Evolutionary conservation across 352 stramenopile species (phyloP).

Genomic region (Pythium sp.): DNA sequence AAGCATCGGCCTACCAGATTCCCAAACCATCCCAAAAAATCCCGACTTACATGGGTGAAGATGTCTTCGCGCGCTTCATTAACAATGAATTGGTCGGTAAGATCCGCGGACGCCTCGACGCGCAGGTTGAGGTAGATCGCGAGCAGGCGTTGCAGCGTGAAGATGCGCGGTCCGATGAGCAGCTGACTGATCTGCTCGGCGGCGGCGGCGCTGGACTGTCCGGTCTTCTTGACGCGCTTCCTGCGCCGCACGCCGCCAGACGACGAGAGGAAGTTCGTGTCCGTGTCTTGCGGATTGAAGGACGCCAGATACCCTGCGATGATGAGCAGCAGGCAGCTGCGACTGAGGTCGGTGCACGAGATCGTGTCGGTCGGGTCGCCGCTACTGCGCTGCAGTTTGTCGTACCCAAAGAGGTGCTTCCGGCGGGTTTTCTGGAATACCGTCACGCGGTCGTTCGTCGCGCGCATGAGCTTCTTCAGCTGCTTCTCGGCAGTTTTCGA

Average conservation of each 20-base stretch:
- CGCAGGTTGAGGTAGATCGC: constrained; percentile 79
- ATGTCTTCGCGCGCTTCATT: constrained; percentile 65
- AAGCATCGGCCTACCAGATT: background rate
- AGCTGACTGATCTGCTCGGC: constrained; percentile 53
- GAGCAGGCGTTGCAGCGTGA: constrained; percentile 64
- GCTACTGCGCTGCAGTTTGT: constrained; percentile 34
- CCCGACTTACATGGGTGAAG: constrained; percentile 61
- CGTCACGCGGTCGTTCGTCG: constrained; percentile 33
- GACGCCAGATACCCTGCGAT: constrained; percentile 72
- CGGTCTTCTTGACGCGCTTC: constrained; percentile 38
- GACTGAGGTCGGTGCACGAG: constrained; percentile 57
- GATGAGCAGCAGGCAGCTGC: constrained; percentile 67
- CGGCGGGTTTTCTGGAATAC: constrained; percentile 49
- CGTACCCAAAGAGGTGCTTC: constrained; percentile 62
- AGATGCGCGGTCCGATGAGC: constrained; percentile 71
- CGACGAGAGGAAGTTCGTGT: constrained; percentile 71
- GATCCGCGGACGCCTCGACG: constrained; percentile 37
- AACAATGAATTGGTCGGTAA: constrained; percentile 14
- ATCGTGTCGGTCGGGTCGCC: constrained; percentile 39
- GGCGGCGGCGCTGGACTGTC: constrained; percentile 29
- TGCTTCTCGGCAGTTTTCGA: constrained; percentile 21
- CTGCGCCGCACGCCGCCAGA: constrained; percentile 47
- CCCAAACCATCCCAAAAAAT: background rate
- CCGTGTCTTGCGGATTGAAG: constrained; percentile 78
- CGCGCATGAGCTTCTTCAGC: constrained; percentile 27